Base-by-base conservation (phyloP, 441 rosid genomes). In the Euphorbia schlechtendalii region DNA sequence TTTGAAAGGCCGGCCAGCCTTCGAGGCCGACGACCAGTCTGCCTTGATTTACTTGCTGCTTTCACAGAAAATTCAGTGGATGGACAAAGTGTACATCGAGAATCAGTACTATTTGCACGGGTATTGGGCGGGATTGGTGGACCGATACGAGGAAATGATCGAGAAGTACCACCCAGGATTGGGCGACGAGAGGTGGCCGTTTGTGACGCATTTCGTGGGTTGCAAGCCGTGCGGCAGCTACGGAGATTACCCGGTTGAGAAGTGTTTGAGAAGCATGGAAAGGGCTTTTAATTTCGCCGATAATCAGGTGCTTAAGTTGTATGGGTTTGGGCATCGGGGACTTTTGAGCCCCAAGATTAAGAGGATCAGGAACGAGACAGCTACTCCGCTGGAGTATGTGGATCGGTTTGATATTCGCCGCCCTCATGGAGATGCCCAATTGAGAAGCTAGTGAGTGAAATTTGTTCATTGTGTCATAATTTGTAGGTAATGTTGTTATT, bases 151-250 rank as follows among this genome's bases (percentile, higher is more conserved):
- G 81, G 99, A 94, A 77, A 90, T 94, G 96, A 71, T 90, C 2
- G 96, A 88, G 80, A 94, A 90, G 85, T 89, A 94, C 70, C 99
- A 94, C 59, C 93, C 97, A 0, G 99, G 99, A 0, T 76, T 88
- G 18, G 99, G 97, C 7, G 99, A 94, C 66, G 93, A 94, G 77
- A 87, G 99, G 71, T 94, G 99, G 99, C 99, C 99, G 0, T 89
- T 94, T 66, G 96, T 94, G 57, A 94, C 99, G 0, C 99, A 94
- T 79, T 94, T 94, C 30, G 99, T 94, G 8, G 99, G 99, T 5
- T 94, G 99, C 76, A 94, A 94, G 66, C 97, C 99, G 48, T 93
- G 99, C 63, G 99, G 99, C 46, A 93, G 97, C 80, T 93, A 88
- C 22, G 99, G 90, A 61, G 99, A 93, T 81, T 93, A 93, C 56